Percentiles rank a stretch among this genome's conserved stretches.
phyloP scores from a whole-genome alignment of 805 yeast species.

The Cyberlindnera petersonii region DNA sequence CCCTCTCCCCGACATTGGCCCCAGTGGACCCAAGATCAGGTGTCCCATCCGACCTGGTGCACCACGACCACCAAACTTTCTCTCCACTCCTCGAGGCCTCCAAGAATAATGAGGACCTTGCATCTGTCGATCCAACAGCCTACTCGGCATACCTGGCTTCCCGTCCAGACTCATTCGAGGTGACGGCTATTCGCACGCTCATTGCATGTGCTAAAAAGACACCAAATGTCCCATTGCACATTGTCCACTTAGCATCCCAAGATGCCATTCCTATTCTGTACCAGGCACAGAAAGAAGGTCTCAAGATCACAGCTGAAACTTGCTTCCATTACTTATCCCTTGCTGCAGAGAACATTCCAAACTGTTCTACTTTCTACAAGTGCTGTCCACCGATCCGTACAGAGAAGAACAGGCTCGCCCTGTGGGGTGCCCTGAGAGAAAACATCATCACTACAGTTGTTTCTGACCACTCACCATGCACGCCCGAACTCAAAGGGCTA shows the following conservation, averaged over 20 bases:
- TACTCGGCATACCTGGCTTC: constrained; percentile 45
- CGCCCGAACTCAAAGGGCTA: constrained; percentile 82
- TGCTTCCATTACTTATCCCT: constrained; percentile 89
- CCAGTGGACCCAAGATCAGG: constrained; percentile 60
- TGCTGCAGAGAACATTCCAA: constrained; percentile 71
- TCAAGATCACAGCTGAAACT: constrained; percentile 83
- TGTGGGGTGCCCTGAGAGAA: constrained; percentile 74
- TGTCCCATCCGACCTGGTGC: constrained; percentile 31
- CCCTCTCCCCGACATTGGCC: constrained; percentile 51
- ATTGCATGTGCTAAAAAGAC: constrained; percentile 54
- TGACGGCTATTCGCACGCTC: constrained; percentile 74
- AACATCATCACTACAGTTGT: constrained; percentile 79
- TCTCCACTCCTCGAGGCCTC: constrained; percentile 44
- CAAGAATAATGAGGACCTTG: constrained; percentile 37
- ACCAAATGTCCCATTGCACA: constrained; percentile 71
- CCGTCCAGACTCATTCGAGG: constrained; percentile 85
- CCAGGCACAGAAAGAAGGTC: constrained; percentile 53
- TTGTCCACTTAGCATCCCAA: constrained; percentile 86
- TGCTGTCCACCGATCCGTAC: constrained; percentile 94
- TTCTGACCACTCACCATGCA: constrained; percentile 94
- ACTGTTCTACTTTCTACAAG: constrained; percentile 78
- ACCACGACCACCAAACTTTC: constrained; percentile 25
- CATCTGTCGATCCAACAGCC: constrained; percentile 27
- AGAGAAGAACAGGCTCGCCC: constrained; percentile 59
- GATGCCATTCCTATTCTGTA: constrained; percentile 73